Evolutionary conservation across 208 protist species (phyloP), one percentile per base, ranked within the genome.

Genomic region (Trypanosoma lewisi): DNA sequence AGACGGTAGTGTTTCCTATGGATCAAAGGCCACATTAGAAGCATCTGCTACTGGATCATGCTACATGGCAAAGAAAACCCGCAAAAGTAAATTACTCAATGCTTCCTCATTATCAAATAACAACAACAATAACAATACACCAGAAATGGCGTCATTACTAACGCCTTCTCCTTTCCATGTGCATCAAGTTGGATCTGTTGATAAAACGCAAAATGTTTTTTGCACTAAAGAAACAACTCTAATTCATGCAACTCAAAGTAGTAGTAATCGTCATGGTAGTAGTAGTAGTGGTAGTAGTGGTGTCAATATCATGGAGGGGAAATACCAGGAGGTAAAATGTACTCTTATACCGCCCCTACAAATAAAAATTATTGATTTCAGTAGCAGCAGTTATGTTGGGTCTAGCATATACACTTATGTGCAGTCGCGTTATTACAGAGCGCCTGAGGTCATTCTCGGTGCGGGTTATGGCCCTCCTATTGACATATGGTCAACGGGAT

Each of bases 301-400:
- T n/a, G n/a, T n/a, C n/a, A n/a, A n/a, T n/a, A n/a, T n/a, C n/a
- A n/a, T n/a, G n/a, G n/a, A n/a, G n/a, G n/a, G n/a, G n/a, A n/a
- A n/a, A n/a, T n/a, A n/a, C n/a, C n/a, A n/a, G n/a, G n/a, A n/a
- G n/a, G n/a, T n/a, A n/a, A n/a, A n/a, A n/a, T n/a, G n/a, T 41
- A 16, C 59, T 17, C 60, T 52, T 54, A 41, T 75, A 17, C 66
- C 81, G 48, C 54, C 55, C 0, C 66, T 89, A 44, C 70, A 82
- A n/a, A 68, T 99, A 59, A 98, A 97, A 64, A 78, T 99, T 23
- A 99, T 99, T 67, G 98, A 99, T 79, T 98, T 99, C 77, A 98
- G 97, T 49, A 97, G 85, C 55, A 94, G 85, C 53, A 98, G 93
- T 76, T 98, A 97, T 71, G 87, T 90, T 31, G 75, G 88, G 51